Conservation (phyloP, 2,329 filamentous ascomycete genomes). For the Paraphoma sp. region DNA sequence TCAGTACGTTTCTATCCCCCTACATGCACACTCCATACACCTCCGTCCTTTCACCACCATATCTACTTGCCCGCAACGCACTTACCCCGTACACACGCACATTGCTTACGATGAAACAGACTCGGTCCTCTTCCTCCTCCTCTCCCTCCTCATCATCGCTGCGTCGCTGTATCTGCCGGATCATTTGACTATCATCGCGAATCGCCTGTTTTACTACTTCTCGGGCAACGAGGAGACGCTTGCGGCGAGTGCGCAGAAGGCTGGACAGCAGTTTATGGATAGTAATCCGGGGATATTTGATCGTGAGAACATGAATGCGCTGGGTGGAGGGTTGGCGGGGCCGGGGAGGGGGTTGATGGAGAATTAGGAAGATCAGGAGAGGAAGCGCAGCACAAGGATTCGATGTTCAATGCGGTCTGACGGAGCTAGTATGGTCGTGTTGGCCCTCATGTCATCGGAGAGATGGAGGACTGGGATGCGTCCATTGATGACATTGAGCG, state of each 20-base stretch:
- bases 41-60: neutral
- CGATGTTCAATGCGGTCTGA: neutral
- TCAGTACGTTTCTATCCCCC: constrained; percentile 71
- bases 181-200: constrained; percentile 81
- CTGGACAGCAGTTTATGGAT: constrained; percentile 13
- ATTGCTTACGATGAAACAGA: constrained; percentile 62
- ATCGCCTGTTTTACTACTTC: constrained; percentile 93
- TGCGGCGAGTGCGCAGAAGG: constrained; percentile 20
- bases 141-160: constrained; percentile 85
- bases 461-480: neutral
- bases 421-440: neutral
- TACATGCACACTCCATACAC: neutral
- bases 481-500: neutral
- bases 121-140: constrained; percentile 88
- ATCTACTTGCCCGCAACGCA: neutral
- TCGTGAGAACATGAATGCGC: constrained; percentile 1
- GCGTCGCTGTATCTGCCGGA: constrained; percentile 91
- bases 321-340: constrained; percentile 9
- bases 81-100: neutral
- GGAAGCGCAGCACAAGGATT: neutral
- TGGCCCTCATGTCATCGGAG: neutral
- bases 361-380: constrained; percentile 10
- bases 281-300: constrained; percentile 8
- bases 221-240: constrained; percentile 70
- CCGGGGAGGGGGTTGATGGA: constrained; percentile 31